Percentiles rank a stretch among this genome's conserved stretches.
Evolutionary conservation across 106 monocot genomes (phyloP).

Genomic region (Narthecium ossifragum): DNA sequence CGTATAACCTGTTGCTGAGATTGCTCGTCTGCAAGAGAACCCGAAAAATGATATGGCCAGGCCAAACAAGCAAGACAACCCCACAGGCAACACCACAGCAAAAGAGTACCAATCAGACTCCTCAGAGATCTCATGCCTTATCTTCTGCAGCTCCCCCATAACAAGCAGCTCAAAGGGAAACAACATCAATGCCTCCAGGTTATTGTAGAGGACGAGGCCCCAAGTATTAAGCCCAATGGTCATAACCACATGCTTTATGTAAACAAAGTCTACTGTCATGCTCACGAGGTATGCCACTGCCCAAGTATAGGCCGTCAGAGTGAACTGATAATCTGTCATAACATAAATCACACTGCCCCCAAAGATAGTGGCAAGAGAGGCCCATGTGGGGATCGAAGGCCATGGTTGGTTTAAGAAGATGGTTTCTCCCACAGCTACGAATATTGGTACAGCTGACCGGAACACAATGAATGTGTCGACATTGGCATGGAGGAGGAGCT

Average conservation of each 20-base stretch:
- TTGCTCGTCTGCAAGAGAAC: conserved; percentile 55
- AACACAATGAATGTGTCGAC: conserved; percentile 75
- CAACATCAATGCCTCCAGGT: conserved; percentile 57
- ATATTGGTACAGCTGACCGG: conserved; percentile 70
- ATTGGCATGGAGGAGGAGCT: conserved; percentile 73
- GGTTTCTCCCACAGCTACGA: conserved; percentile 73
- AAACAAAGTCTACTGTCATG: conserved; percentile 75
- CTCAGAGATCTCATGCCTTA: conserved; percentile 37
- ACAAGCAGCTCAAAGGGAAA: conserved; percentile 59
- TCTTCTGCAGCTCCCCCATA: conserved; percentile 66
- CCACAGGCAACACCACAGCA: conserved; percentile 47
- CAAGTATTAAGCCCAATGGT: conserved; percentile 76
- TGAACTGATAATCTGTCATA: conserved; percentile 36
- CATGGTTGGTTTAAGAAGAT: conserved; percentile 66
- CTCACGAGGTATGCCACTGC: conserved; percentile 50
- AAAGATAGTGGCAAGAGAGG: conserved; percentile 56
- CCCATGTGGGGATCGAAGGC: conserved; percentile 53
- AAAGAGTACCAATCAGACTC: conserved; percentile 39
- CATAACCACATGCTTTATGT: conserved; percentile 80
- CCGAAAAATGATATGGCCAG: conserved; percentile 73
- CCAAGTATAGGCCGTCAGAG: conserved; percentile 55
- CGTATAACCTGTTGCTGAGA: conserved; percentile 73
- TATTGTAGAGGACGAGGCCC: conserved; percentile 72
- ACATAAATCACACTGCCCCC: conserved; percentile 62
- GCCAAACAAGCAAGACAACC: conserved; percentile 59